phyloP scores from a whole-genome alignment of 2,329 filamentous ascomycete species.

The Fusarium sp. region DNA sequence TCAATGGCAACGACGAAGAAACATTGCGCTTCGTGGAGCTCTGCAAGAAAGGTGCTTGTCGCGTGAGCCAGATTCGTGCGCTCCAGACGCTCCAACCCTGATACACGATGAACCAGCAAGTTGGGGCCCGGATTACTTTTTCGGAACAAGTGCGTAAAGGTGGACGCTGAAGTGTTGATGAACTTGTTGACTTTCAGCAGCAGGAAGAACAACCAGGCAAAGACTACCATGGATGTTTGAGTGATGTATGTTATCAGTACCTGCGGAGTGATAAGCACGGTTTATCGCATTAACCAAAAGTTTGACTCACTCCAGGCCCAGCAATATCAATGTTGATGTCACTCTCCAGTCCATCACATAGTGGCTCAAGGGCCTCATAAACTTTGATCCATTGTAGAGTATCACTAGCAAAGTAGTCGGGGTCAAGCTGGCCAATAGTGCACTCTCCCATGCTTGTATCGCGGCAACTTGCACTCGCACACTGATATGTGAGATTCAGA shows the following conservation, averaged over 20 bases:
- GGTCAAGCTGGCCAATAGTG: neutral
- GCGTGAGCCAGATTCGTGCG: conserved; percentile 7
- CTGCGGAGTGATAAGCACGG: neutral
- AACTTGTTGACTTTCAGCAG: neutral
- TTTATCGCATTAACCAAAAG: rapidly evolving
- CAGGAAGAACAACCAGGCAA: conserved; percentile 11
- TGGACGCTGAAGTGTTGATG: neutral
- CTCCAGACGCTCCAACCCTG: neutral
- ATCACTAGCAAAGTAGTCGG: neutral
- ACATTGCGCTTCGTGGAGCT: conserved; percentile 31
- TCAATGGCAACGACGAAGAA: conserved; percentile 19
- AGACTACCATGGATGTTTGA: conserved; percentile 12
- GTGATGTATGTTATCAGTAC: conserved; percentile 26
- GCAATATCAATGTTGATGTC: conserved; percentile 23
- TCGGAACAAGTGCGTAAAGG: neutral
- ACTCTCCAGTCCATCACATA: conserved; percentile 5
- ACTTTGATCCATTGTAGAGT: conserved; percentile 6
- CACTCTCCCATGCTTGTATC: conserved; percentile 13
- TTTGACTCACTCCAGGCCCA: conserved; percentile 13
- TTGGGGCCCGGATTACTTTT: rapidly evolving
- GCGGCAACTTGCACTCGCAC: conserved; percentile 14
- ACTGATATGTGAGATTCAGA: conserved; percentile 9
- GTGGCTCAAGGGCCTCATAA: neutral
- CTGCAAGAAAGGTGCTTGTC: conserved; percentile 19
- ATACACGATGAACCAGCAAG: neutral